These are phyloP conservation scores for Zymoseptoria ardabiliae DNA, from an alignment of 2,329 filamentous ascomycete species.

Conservation along the genomic window DNA sequence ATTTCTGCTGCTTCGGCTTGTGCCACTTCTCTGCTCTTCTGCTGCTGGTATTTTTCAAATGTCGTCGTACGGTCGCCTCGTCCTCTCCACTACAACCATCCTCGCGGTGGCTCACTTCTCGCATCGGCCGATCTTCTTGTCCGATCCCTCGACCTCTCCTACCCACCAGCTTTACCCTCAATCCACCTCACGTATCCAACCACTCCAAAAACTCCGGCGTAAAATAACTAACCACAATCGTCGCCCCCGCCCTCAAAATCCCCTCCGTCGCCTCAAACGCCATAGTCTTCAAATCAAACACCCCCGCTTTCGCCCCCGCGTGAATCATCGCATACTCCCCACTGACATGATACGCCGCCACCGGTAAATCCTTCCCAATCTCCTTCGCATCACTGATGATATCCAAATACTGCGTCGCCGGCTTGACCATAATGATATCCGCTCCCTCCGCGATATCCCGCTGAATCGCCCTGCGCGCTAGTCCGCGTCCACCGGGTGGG, in stretches of 20 bases:
- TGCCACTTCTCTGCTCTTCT: too few relatives aligned
- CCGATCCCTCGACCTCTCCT: too few relatives aligned
- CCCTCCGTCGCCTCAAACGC: slow-evolving; percentile 91
- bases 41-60: too few relatives aligned
- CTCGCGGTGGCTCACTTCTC: neutral
- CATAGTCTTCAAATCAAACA: slow-evolving; percentile 92
- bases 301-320: slow-evolving; percentile 85
- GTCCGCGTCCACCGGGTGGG: slow-evolving; percentile 81
- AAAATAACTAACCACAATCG: slow-evolving; percentile 91
- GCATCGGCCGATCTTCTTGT: neutral
- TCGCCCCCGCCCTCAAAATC: slow-evolving; percentile 85
- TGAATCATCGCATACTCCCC: slow-evolving; percentile 98
- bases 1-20: too few relatives aligned
- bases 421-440: slow-evolving; percentile 99
- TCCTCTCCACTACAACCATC: too few relatives aligned
- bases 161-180: neutral
- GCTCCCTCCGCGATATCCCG: slow-evolving; percentile 90
- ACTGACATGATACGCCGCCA: slow-evolving; percentile 94
- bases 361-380: slow-evolving; percentile 79
- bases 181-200: slow-evolving; percentile 35
- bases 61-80: too few relatives aligned
- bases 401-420: slow-evolving; percentile 88
- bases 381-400: slow-evolving; percentile 98
- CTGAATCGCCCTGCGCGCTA: slow-evolving; percentile 81
- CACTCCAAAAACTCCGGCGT: slow-evolving; percentile 69